phyloP scores from a whole-genome alignment of 2,329 filamentous ascomycete species.

The Fusarium penzigii region DNA sequence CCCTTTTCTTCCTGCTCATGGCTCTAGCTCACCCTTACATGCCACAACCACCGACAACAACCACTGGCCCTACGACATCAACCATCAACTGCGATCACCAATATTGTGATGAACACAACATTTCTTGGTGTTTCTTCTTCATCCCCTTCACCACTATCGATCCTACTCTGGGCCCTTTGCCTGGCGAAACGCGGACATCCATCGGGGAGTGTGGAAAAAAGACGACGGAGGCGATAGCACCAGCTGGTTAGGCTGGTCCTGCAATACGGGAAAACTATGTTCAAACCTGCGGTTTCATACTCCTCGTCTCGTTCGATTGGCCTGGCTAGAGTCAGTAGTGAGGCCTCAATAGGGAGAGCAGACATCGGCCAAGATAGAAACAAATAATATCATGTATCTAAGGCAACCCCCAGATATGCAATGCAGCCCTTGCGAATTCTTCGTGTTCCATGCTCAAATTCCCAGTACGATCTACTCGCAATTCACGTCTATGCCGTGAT shows the following conservation, averaged over 20 bases:
- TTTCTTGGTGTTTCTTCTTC: slow-evolving; percentile 43
- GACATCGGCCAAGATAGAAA: background rate
- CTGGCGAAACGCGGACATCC: slow-evolving; percentile 38
- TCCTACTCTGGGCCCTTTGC: slow-evolving; percentile 33
- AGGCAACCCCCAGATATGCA: background rate
- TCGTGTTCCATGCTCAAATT: background rate
- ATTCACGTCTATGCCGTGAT: too few relatives aligned
- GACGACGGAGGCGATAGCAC: background rate
- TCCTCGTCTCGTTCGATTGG: background rate
- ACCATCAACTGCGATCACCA: slow-evolving; percentile 34
- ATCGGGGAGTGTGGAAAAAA: slow-evolving; percentile 32
- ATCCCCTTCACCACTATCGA: slow-evolving; percentile 39
- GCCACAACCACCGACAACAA: slow-evolving; percentile 1
- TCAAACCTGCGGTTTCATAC: slow-evolving; percentile 3
- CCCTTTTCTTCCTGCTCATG: slow-evolving; percentile 8
- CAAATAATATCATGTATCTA: background rate
- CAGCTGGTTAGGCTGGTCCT: background rate
- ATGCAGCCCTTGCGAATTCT: too few relatives aligned
- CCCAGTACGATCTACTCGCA: background rate
- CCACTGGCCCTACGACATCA: slow-evolving; percentile 11
- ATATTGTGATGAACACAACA: slow-evolving; percentile 38
- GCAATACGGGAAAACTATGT: background rate
- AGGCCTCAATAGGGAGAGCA: background rate
- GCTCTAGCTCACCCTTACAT: slow-evolving; percentile 9
- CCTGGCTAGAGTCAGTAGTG: background rate